Evolutionary conservation across 2,329 filamentous ascomycete genomes (phyloP), one percentile per base, ranked within the genome.

Genomic region (Ceratocystis smalleyi): DNA sequence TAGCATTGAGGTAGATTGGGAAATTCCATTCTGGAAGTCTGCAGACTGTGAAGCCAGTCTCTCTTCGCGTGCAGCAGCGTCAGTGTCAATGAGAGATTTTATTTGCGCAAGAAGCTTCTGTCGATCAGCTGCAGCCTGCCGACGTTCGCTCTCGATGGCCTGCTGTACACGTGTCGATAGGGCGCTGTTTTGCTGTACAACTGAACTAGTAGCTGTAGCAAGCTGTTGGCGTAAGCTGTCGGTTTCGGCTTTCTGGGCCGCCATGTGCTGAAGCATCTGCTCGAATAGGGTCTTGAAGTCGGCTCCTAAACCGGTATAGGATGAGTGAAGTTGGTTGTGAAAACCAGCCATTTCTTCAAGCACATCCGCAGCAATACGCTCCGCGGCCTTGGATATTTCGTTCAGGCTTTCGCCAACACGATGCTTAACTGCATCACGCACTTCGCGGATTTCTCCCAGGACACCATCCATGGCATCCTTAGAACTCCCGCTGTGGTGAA

Each of bases 251-350:
- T 63, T 62, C 60, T 66, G 63, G 49, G 61, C 62, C 45, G 83
- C 82, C 64, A 96, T 80, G 69, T 91, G 86, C 68, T 81, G 83
- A 61, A 89, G 79, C 61, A 96, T 79, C 12, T 88, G 85, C 68
- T 96, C 90, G 69, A 97, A 96, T 27, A 92, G 82, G 4, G 77
- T 77, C 72, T 92, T 95, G 77, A 96, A 91, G 69, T 97, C 91
- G 66, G 86, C 85, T 7, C 91, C 91, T 1, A 97, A 81, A 1
- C 83, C 81, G 69, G 85, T 87, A 73, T 96, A 96, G 0, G 92
- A 96, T 12, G 83, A 77, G 70, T 95, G 90, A 35, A 97, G 81
- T 78, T 92, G 68, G 1, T 19, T 47, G 19, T 62, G 59, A 22
- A 67, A 40, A 22, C 22, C 22, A 32, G 51, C 43, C 65, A 67